Percentiles rank a stretch among this genome's conserved stretches.
These are phyloP conservation scores for Scopulariopsis brevicaulis DNA, from an alignment of 2,329 filamentous ascomycete species.

Conservation along the genomic window DNA sequence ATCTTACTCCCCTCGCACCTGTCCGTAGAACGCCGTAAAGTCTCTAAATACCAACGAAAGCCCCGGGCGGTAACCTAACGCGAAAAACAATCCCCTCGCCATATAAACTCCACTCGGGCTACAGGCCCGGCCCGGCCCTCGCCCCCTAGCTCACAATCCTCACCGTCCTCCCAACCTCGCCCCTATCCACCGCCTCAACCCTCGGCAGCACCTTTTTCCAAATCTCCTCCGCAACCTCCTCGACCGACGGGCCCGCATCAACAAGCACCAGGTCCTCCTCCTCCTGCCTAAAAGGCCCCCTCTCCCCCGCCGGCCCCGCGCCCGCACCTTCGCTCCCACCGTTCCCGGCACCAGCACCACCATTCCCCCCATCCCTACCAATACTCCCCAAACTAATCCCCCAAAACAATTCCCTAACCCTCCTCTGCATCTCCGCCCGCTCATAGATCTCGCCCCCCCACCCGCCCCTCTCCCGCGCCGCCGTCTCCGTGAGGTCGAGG, in stretches of 20 bases:
- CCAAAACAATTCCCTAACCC: constrained; percentile 66
- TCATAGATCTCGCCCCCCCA: constrained; percentile 89
- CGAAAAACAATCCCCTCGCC: too few relatives aligned
- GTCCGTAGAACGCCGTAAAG: too few relatives aligned
- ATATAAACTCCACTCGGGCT: too few relatives aligned
- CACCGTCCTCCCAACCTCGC: constrained; percentile 32
- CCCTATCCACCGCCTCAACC: constrained; percentile 36
- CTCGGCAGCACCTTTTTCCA: constrained; percentile 38
- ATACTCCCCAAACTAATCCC: constrained; percentile 31
- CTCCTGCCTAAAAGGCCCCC: constrained; percentile 29
- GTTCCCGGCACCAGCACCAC: constrained; percentile 9
- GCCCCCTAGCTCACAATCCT: constrained; percentile 22
- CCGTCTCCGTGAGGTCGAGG: constrained; percentile 65
- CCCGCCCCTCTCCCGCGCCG: constrained; percentile 66
- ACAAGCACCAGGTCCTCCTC: constrained; percentile 42
- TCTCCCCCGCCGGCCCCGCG: constrained; percentile 8
- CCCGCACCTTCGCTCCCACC: too few relatives aligned
- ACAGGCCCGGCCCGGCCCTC: not conserved
- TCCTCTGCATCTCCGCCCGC: constrained; percentile 67
- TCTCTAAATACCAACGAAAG: too few relatives aligned
- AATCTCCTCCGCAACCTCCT: constrained; percentile 44
- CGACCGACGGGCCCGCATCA: constrained; percentile 40
- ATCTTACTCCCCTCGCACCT: too few relatives aligned
- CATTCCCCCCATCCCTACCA: constrained; percentile 20
- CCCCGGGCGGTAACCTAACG: too few relatives aligned